Percentiles rank a stretch among this genome's conserved stretches.
These are phyloP conservation scores for Sporopachydermia cereana DNA, from an alignment of 1,139 yeast species.

Conservation along the genomic window DNA sequence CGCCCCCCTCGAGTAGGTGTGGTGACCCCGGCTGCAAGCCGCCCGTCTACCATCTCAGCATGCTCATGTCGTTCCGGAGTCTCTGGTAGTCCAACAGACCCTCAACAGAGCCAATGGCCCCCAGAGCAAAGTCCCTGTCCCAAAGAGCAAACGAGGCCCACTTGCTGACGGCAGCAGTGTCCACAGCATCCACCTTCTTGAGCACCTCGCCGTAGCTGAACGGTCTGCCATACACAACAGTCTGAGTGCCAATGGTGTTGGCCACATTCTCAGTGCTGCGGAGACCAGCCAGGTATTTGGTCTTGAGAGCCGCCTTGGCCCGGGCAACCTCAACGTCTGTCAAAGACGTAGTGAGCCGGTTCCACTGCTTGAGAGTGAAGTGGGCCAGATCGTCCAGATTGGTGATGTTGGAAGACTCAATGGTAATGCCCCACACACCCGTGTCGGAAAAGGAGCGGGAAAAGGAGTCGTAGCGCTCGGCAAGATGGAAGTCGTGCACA, in stretches of 20 bases:
- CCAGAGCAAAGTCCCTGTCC: constrained; percentile 75
- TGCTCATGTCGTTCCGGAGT: constrained; percentile 78
- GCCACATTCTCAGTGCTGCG: constrained; percentile 40
- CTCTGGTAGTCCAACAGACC: constrained; percentile 72
- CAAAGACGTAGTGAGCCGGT: constrained; percentile 64
- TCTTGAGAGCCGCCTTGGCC: constrained; percentile 61
- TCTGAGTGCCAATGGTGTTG: constrained; percentile 46
- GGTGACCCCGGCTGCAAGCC: too few relatives aligned
- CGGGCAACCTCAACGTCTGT: constrained; percentile 69
- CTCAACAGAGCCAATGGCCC: constrained; percentile 81
- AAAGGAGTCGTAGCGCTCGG: constrained; percentile 62
- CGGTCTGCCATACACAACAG: constrained; percentile 50
- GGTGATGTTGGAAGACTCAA: constrained; percentile 47
- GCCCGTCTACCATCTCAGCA: constrained; percentile 64
- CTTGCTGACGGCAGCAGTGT: constrained; percentile 45
- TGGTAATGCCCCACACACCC: constrained; percentile 75
- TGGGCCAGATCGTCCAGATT: constrained; percentile 66
- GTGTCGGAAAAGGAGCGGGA: constrained; percentile 60
- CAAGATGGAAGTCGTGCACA: constrained; percentile 60
- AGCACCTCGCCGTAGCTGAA: constrained; percentile 48
- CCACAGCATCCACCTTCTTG: constrained; percentile 50
- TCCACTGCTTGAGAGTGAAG: constrained; percentile 77
- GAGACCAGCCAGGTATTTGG: constrained; percentile 40
- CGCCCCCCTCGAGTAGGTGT: too few relatives aligned
- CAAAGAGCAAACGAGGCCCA: constrained; percentile 71